phyloP scores from a whole-genome alignment of 208 protist genomes.

The Phytomonas francai region DNA sequence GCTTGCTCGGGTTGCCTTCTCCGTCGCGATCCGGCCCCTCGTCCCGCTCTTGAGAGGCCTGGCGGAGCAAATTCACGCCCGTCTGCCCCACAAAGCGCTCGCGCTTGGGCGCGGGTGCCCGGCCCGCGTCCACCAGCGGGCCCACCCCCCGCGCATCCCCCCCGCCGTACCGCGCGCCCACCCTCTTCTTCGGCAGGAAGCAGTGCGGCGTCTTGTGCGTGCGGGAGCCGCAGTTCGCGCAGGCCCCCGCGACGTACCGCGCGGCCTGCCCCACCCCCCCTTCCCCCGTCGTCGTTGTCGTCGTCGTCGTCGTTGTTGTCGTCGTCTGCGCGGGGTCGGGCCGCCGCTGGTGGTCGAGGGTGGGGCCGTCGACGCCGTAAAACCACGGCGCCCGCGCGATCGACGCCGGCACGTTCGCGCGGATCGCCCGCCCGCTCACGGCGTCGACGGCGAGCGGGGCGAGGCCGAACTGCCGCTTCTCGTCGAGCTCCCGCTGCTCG shows the following conservation, averaged over 20 bases:
- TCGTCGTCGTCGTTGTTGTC: conserved; percentile 18
- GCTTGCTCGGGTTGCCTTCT: conserved; percentile 1
- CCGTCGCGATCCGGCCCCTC: conserved; percentile 7
- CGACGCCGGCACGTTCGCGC: conserved; percentile 98
- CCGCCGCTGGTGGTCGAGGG: conserved; percentile 87
- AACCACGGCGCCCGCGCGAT: conserved; percentile 97
- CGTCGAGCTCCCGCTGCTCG: conserved; percentile 76
- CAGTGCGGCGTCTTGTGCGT: conserved; percentile 96
- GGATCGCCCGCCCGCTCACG: conserved; percentile 84
- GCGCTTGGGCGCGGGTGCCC: conserved; percentile 62
- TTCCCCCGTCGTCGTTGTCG: conserved; percentile 23
- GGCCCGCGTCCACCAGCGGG: conserved; percentile 5
- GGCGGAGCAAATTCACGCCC: conserved; percentile 50
- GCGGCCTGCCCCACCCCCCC: conserved; percentile 49
- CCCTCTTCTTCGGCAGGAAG: conserved; percentile 79
- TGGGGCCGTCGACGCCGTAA: conserved; percentile 66
- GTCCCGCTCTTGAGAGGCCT: conserved; percentile 10
- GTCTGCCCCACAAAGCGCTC: conserved; percentile 60
- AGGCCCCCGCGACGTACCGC: conserved; percentile 95
- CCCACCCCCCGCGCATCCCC: conserved; percentile 29
- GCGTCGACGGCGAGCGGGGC: conserved; percentile 77
- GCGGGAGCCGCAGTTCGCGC: conserved; percentile 97
- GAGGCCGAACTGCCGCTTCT: conserved; percentile 80
- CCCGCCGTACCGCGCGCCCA: conserved; percentile 60
- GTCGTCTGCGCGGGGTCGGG: conserved; percentile 2